Conservation (phyloP, 2,329 filamentous ascomycete genomes). For the Alternaria metachromatica region DNA sequence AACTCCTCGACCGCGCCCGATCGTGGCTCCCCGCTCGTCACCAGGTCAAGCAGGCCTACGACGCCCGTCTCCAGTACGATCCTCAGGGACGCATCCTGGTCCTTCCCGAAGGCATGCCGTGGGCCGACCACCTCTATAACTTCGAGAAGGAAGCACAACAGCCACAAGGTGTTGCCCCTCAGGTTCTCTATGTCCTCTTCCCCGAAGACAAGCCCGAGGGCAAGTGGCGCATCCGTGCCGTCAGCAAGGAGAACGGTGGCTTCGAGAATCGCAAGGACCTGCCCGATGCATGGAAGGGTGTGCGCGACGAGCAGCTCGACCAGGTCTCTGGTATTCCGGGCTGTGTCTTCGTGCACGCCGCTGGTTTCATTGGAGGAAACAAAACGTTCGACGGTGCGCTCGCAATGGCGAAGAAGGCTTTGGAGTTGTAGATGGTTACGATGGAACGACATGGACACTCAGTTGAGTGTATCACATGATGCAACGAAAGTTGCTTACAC, state of each 20-base stretch:
- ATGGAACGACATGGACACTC: not conserved
- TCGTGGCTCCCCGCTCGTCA: slow-evolving; percentile 89
- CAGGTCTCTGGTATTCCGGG: slow-evolving; percentile 72
- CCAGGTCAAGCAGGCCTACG: slow-evolving; percentile 78
- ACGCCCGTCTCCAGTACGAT: slow-evolving; percentile 71
- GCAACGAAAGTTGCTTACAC: slow-evolving; percentile 25
- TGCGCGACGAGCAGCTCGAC: slow-evolving; percentile 85
- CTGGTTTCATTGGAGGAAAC: slow-evolving; percentile 96
- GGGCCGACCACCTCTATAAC: slow-evolving; percentile 95
- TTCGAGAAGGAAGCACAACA: slow-evolving; percentile 69
- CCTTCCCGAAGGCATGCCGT: slow-evolving; percentile 79
- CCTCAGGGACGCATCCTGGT: slow-evolving; percentile 80
- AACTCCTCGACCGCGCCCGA: slow-evolving; percentile 75
- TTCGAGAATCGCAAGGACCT: slow-evolving; percentile 92
- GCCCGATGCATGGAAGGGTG: slow-evolving; percentile 89
- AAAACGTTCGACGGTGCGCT: slow-evolving; percentile 87
- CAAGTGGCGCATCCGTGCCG: slow-evolving; percentile 94
- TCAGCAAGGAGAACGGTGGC: slow-evolving; percentile 82
- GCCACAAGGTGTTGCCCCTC: slow-evolving; percentile 54
- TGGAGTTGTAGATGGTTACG: slow-evolving; percentile 51
- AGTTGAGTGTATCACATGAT: not conserved
- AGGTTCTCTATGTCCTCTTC: slow-evolving; percentile 88
- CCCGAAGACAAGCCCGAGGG: slow-evolving; percentile 77
- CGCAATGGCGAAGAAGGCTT: slow-evolving; percentile 81
- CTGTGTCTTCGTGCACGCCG: slow-evolving; percentile 90